phyloP scores from a whole-genome alignment of 257 asterid genomes.

The Nicotiana attenuata region DNA sequence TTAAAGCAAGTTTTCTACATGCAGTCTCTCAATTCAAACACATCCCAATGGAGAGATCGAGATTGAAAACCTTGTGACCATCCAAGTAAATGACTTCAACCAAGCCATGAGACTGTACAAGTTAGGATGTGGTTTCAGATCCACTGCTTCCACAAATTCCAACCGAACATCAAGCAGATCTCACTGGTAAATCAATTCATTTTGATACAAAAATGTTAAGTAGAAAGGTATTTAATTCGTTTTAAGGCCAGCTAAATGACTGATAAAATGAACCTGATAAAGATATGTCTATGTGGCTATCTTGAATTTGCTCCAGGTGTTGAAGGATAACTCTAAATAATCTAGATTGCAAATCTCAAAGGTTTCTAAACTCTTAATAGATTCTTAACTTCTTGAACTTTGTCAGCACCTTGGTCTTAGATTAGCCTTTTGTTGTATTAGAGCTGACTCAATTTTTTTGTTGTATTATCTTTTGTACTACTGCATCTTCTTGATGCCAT shows the following conservation, averaged over 20 bases:
- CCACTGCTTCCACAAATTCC: constrained; percentile 21
- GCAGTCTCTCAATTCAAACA: constrained; percentile 22
- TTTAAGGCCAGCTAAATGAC: background rate
- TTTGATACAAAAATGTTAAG: background rate
- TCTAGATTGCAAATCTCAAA: background rate
- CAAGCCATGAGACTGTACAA: constrained; percentile 19
- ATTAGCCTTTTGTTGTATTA: no score
- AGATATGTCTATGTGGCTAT: background rate
- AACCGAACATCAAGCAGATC: constrained; percentile 24
- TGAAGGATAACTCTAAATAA: background rate
- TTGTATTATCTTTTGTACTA: no score
- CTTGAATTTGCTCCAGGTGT: background rate
- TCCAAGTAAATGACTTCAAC: constrained; percentile 15
- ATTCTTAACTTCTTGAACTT: background rate
- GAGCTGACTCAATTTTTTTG: no score
- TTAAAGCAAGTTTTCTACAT: background rate
- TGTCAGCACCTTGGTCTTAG: no score
- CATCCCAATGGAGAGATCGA: constrained; percentile 15
- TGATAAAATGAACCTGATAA: background rate
- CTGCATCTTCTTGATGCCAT: no score
- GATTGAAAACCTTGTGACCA: constrained; percentile 18
- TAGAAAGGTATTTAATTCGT: background rate
- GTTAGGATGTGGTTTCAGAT: constrained; percentile 16
- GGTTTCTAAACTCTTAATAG: background rate
- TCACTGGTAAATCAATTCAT: constrained; percentile 17